Percentiles rank a stretch among this genome's conserved stretches.
Evolutionary conservation across 106 monocot species (phyloP).

Genomic region (Dendrobium officinale): DNA sequence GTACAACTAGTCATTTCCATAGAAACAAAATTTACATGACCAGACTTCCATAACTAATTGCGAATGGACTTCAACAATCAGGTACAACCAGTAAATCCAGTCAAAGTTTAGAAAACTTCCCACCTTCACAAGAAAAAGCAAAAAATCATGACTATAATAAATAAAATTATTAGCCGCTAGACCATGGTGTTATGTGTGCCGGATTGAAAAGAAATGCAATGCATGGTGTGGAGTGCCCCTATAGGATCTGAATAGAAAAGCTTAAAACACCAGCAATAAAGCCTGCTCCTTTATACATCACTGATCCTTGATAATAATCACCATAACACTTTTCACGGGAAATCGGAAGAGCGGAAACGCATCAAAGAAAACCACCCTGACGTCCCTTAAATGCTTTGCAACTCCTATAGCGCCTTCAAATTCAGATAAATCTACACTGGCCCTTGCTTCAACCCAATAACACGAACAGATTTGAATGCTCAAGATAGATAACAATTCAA

Average conservation of each 20-base stretch:
- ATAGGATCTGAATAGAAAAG: no score
- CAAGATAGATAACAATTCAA: background rate
- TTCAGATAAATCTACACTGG: background rate
- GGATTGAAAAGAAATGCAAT: background rate
- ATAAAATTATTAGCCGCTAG: background rate
- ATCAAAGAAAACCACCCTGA: background rate
- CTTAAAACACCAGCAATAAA: conserved; percentile 1
- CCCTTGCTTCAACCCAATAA: background rate
- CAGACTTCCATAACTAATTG: background rate
- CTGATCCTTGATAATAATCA: background rate
- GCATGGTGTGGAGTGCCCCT: background rate
- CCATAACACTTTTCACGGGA: background rate
- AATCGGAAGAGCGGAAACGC: background rate
- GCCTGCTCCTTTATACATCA: background rate
- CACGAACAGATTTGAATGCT: background rate
- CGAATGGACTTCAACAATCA: background rate
- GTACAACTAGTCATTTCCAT: background rate
- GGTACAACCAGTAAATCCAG: background rate
- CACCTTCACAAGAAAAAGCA: background rate
- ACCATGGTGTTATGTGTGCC: background rate
- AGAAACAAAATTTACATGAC: background rate
- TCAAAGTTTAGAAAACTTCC: conserved; percentile 1
- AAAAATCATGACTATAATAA: background rate
- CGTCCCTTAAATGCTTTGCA: background rate
- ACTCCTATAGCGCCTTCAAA: conserved; percentile 4